Percentiles rank a stretch among this genome's conserved stretches.
Conservation (phyloP, 768 basidiomycete genomes). For the Rhodotorula graminis region DNA sequence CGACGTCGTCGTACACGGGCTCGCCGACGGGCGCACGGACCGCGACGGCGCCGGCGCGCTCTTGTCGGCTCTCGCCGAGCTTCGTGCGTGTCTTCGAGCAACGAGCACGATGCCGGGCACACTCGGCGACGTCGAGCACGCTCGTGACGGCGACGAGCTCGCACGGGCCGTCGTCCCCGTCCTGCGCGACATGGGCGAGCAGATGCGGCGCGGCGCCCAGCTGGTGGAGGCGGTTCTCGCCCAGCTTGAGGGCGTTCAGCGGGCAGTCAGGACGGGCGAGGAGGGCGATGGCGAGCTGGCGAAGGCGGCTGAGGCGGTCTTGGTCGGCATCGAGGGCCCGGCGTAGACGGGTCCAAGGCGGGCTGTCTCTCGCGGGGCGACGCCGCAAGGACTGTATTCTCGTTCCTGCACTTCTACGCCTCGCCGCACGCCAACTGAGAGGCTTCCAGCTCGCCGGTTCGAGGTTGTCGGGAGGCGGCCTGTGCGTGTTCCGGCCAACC, state of each 20-base stretch:
- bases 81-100: neutral
- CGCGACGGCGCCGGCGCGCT: neutral
- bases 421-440: too few relatives aligned
- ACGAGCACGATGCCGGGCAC: neutral
- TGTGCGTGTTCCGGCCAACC: too few relatives aligned
- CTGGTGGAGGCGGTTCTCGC: constrained; percentile 16
- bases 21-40: neutral
- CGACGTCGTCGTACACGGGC: too few relatives aligned
- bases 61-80: neutral
- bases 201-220: constrained; percentile 43
- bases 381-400: too few relatives aligned
- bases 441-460: too few relatives aligned
- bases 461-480: too few relatives aligned
- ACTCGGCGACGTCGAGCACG: neutral
- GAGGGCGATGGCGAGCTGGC: neutral
- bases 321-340: too few relatives aligned
- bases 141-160: neutral
- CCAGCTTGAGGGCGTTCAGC: neutral
- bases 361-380: too few relatives aligned
- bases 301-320: neutral
- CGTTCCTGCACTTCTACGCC: too few relatives aligned
- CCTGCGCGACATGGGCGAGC: constrained; percentile 57
- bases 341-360: too few relatives aligned
- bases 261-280: neutral
- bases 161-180: constrained; percentile 7